A percentile compares a stretch with the other conserved stretches of the same genome.
These are phyloP conservation scores for Metroxylon sagu DNA, from an alignment of 176 grass and related monocot genomes.

Conservation along the genomic window DNA sequence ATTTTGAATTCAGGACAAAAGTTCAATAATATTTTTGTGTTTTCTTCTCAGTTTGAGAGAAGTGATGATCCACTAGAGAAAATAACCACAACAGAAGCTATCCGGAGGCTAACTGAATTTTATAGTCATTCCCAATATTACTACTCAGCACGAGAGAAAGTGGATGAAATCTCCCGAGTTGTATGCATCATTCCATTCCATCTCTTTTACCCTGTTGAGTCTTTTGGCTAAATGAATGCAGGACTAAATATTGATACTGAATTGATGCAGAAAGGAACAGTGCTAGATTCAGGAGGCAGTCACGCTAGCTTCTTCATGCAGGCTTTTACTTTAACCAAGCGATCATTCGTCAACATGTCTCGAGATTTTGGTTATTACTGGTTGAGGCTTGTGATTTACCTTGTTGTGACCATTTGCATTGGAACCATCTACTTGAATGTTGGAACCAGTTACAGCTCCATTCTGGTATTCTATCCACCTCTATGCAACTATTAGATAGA, in stretches of 20 bases:
- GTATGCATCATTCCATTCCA: constrained; percentile 33
- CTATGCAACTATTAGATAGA: not conserved
- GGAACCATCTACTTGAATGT: constrained; percentile 93
- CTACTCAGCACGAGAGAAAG: constrained; percentile 46
- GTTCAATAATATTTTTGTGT: not conserved
- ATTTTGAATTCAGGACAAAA: not conserved
- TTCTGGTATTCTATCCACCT: constrained; percentile 48
- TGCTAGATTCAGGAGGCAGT: constrained; percentile 79
- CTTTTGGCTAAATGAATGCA: no score
- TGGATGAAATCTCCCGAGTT: constrained; percentile 69
- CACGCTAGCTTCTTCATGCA: constrained; percentile 93
- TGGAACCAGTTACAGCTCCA: constrained; percentile 80
- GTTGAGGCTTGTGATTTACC: constrained; percentile 89
- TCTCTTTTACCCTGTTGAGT: no score
- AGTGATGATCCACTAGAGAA: constrained; percentile 71
- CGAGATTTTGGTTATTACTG: constrained; percentile 98
- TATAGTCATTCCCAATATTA: constrained; percentile 66
- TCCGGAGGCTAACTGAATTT: constrained; percentile 55
- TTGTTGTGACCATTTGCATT: constrained; percentile 94
- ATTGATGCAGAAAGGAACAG: constrained; percentile 72
- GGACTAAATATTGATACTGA: not conserved
- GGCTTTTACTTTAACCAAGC: constrained; percentile 49
- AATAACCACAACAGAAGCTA: constrained; percentile 61
- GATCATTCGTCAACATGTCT: constrained; percentile 90
- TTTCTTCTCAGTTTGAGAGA: constrained; percentile 50